Evolutionary conservation across 208 protist species (phyloP).

Genomic region (Acanthamoeba quina): DNA sequence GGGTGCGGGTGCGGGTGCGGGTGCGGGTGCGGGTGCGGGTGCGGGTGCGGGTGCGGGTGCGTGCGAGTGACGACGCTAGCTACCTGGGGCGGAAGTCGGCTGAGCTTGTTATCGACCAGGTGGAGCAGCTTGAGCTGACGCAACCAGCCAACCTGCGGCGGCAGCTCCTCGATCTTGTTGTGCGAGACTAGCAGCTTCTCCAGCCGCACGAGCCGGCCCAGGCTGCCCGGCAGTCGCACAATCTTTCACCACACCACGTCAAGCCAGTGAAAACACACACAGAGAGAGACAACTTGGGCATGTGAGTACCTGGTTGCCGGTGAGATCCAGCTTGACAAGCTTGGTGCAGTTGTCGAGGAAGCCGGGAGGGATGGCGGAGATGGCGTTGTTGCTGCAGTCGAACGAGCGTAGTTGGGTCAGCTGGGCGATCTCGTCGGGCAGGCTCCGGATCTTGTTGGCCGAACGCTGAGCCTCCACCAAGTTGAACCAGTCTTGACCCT

Average conservation of each 20-base stretch:
- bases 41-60: neutral
- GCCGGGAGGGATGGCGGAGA: neutral
- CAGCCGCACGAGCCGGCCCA: neutral
- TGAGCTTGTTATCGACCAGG: neutral
- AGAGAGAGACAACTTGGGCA: neutral
- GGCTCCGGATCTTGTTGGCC: neutral
- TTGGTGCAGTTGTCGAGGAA: neutral
- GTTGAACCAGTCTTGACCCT: neutral
- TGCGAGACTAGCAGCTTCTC: neutral
- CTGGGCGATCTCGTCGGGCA: neutral
- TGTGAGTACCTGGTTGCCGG: neutral
- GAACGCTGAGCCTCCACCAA: neutral
- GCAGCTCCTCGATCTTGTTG: neutral
- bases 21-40: too few species aligned
- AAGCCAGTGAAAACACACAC: too few species aligned
- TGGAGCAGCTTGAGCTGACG: neutral
- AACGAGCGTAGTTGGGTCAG: neutral
- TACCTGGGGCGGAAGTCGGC: neutral
- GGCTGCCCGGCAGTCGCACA: neutral
- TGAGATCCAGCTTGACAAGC: neutral
- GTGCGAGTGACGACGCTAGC: neutral
- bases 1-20: too few species aligned
- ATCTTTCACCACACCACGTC: neutral
- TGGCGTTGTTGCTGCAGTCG: slow-evolving; percentile 7
- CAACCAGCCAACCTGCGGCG: neutral